Evolutionary conservation across 1,139 yeast species (phyloP), one percentile per base, ranked within the genome.

Genomic region (Pichia cactophila): DNA sequence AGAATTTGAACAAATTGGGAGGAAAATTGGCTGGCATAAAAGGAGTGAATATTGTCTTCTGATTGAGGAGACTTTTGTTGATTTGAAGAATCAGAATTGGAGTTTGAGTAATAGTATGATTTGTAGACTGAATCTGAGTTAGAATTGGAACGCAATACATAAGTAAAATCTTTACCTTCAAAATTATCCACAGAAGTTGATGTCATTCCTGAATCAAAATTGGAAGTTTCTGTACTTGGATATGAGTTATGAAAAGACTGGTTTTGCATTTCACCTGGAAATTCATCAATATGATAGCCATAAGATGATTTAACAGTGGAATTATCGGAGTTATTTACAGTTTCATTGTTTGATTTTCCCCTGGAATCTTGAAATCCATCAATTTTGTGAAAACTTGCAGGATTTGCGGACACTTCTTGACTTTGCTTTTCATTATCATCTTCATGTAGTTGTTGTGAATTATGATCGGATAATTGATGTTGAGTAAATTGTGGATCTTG

Each of bases 1-100:
- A 63, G 54, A 1, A 67, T 58, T 14, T 59, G 59, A n/a, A 59
- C 59, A 37, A 56, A 58, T 37, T 54, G 53, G 1, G 45, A 39
- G 1, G 54, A 47, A 46, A 51, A 54, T 33, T 46, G 47, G 29
- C 40, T 43, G 2, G 56, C 46, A 44, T 51, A 48, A 26, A 43
- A 33, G 6, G 46, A 43, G 35, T 45, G 47, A 9, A 45, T 36
- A 14, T 51, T 39, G 16, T 35, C 17, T 11, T 44, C 41, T 23
- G 23, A 23, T 23, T 23, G 23, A 16, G 26, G 28, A 23, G 6
- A 16, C 11, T 16, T 35, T 35, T 16, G 38, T 3, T 35, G 11
- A 7, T 3, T 20, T 16, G 35, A 31, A 12, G 35, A 14, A 12
- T 10, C 23, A 3, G 38, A 17, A 5, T 35, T 35, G 3, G 11